Conservation (phyloP, 345 rosid genomes). For the Populus tremula region DNA sequence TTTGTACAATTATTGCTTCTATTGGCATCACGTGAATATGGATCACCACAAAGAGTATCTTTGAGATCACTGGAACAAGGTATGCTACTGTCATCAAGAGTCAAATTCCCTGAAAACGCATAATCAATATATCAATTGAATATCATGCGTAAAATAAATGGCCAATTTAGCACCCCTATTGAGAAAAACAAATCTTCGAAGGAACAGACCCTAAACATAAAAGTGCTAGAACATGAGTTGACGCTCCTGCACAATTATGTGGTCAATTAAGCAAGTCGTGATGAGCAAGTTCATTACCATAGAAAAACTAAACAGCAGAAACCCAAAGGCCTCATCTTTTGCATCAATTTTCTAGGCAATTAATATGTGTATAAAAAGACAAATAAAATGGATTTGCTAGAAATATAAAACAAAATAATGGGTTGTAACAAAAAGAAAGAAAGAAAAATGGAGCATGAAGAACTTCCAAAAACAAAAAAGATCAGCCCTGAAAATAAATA, state of each 20-base stretch:
- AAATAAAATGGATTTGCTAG: constrained; percentile 7
- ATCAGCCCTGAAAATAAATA: not conserved
- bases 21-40: constrained; percentile 10
- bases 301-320: not conserved
- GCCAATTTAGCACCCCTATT: not conserved
- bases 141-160: not conserved
- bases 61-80: constrained; percentile 14
- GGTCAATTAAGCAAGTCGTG: not conserved
- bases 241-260: not conserved
- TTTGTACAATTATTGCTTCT: constrained; percentile 20
- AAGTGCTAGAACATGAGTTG: not conserved
- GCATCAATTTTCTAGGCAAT: constrained; percentile 13
- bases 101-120: constrained; percentile 30
- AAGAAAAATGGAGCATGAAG: not conserved
- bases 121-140: not conserved
- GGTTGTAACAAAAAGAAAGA: not conserved
- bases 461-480: not conserved
- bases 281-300: not conserved
- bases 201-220: not conserved
- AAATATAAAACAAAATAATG: constrained; percentile 1
- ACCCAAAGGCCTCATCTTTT: constrained; percentile 7
- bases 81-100: constrained; percentile 17
- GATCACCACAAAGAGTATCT: constrained; percentile 14
- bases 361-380: not conserved
- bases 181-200: not conserved